Conservation (phyloP, 169 alveolate species). For the Neospora caninum region DNA sequence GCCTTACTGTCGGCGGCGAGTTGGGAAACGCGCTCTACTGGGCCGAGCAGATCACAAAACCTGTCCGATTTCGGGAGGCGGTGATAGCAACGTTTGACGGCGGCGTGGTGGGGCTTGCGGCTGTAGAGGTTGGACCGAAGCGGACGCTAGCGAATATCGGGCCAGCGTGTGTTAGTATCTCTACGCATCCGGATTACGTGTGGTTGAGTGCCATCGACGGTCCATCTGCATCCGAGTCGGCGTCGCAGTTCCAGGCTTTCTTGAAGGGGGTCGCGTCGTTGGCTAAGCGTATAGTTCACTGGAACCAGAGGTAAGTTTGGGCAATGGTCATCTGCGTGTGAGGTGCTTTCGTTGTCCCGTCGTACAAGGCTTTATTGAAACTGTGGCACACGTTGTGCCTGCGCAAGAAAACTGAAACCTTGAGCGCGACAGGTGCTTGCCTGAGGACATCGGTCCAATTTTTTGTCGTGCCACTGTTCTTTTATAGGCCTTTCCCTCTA, state of each 20-base stretch:
- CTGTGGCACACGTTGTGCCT: no score
- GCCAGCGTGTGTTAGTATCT: background rate
- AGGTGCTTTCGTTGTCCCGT: background rate
- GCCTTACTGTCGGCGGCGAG: conserved; percentile 9
- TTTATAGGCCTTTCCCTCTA: background rate
- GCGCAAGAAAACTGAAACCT: no score
- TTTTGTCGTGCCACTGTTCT: background rate
- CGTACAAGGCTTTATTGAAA: no score
- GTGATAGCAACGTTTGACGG: conserved; percentile 31
- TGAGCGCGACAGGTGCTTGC: no score
- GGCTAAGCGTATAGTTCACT: background rate
- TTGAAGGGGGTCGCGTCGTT: background rate
- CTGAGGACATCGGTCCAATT: no score
- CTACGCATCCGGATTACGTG: background rate
- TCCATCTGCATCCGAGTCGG: background rate
- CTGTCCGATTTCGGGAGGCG: conserved; percentile 75
- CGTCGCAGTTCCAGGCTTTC: background rate
- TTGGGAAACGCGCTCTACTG: conserved; percentile 62
- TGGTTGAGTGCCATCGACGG: background rate
- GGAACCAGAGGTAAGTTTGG: conserved; percentile 6
- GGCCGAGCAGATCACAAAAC: conserved; percentile 69
- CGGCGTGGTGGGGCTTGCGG: background rate
- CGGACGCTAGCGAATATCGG: conserved; percentile 46
- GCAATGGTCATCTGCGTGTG: background rate
- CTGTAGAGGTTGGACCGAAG: conserved; percentile 69